Evolutionary conservation across 192 early-diverging fungal genomes (phyloP), one percentile per base, ranked within the genome.

Genomic region (Coemansia sp.): DNA sequence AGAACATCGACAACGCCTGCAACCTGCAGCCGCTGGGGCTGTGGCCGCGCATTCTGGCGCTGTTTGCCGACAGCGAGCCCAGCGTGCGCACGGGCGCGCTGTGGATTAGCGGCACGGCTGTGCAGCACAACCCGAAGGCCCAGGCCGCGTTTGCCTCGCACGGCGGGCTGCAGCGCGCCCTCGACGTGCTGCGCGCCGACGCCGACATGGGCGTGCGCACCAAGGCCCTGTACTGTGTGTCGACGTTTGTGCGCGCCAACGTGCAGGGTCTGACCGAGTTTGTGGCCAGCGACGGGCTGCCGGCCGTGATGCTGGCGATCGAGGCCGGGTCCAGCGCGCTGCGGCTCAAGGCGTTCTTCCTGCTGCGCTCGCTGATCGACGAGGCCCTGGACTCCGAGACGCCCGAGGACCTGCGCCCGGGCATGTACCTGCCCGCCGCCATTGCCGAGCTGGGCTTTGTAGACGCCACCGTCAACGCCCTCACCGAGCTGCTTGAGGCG

Each of bases 101-200:
- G 17, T 99, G 94, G 96, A 87, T 94, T 9, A 82, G 91, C 49
- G 93, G 92, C 8, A 99, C 94, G 8, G 86, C 89, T 2, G 84
- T 95, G 6, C 94, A 99, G 67, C 94, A 99, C 72, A 97, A 99
- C 63, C 82, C 84, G 19, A 75, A 79, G 26, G 89, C 91, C 4
- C 93, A 99, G 64, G 62, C 75, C 14, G 87, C 74, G 61, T 85
- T 89, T 28, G 41, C 78, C 55, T 54, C 59, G 17, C 60, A 79
- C 23, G 64, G 60, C 23, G 85, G 83, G 11, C 39, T 85, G n/a
- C 25, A 52, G 19, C 49, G 62, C 5, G 62, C 83, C 9, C 56
- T 88, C 22, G 52, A 50, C 0, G 52, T 87, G 4, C 57, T 90
- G 14, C 43, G 54, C 14, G n/a, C 14, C 2, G 44, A 65, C 8